Evolutionary conservation across 2,329 filamentous ascomycete genomes (phyloP), one percentile per base, ranked within the genome.

Genomic region (Fonsecaea pugnacius): DNA sequence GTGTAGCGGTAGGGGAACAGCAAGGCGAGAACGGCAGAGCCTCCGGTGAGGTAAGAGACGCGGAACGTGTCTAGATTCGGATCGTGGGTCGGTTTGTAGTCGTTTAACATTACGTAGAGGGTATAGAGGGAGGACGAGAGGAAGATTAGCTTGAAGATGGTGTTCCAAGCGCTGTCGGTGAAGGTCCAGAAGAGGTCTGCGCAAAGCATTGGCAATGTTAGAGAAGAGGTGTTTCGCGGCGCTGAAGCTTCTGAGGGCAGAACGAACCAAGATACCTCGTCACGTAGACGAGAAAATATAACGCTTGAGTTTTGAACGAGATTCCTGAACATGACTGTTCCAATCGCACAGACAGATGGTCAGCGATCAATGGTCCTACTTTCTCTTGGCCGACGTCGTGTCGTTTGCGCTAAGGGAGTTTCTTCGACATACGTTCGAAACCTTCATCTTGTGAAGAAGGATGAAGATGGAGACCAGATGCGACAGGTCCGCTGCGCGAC

Each of bases 21-120:
- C 63, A 98, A 73, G 51, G 90, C 94, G 58, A 98, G 82, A 27
- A 93, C 81, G 14, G 88, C 87, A 66, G 92, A 91, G 60, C 89
- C 91, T 51, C 86, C 92, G 32, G 78, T 85, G 52, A 99, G 85
- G 80, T 98, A 99, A 78, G 96, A 91, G 53, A 98, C 91, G 72
- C 93, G 92, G 84, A 99, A 98, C 3, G 95, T 99, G 77, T 99
- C 95, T 76, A 96, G 87, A 75, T 96, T 96, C 60, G 94, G 92
- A 75, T 99, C 95, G 80, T 96, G 94, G 36, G 95, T 98, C 30
- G 95, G 94, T 79, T 96, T 96, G 86, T 95, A 99, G 73, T 94
- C 91, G 72, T 92, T 96, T 67, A 95, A 90, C 95, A 99, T 99
- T 71, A 98, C 87, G 82, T 97, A 98, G 77, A 99, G 88, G 73